phyloP scores from a whole-genome alignment of 2,329 filamentous ascomycete genomes.

The Dactylellina cionopaga region DNA sequence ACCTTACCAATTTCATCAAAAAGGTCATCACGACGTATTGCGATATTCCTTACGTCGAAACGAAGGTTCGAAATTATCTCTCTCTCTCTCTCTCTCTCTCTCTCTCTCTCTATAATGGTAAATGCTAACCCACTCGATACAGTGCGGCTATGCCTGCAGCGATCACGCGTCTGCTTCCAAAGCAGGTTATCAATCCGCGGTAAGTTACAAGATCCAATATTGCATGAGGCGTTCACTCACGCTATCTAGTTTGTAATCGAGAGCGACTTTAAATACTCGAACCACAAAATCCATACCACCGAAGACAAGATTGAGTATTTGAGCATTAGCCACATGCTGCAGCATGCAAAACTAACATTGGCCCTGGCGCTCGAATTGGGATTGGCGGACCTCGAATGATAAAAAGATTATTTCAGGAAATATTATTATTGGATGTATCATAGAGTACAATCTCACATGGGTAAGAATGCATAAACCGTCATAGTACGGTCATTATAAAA shows the following conservation, averaged over 20 bases:
- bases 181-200: constrained; percentile 72
- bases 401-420: constrained; percentile 54
- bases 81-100: no score
- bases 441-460: no score
- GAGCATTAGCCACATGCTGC: constrained; percentile 88
- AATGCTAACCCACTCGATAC: no score
- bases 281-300: constrained; percentile 76
- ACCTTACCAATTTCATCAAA: constrained; percentile 89
- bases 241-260: constrained; percentile 78
- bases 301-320: constrained; percentile 77
- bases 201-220: background rate
- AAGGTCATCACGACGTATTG: constrained; percentile 86
- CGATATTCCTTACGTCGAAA: constrained; percentile 84
- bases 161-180: constrained; percentile 75
- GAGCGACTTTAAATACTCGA: constrained; percentile 72
- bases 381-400: constrained; percentile 75
- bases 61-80: constrained; percentile 59
- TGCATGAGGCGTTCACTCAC: background rate
- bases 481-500: constrained; percentile 3
- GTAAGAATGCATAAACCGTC: background rate
- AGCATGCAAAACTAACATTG: constrained; percentile 86
- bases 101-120: no score
- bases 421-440: no score
- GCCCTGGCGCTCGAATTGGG: constrained; percentile 85
- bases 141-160: constrained; percentile 73